Conservation (phyloP, 169 alveolate genomes). For the Toxoplasma gondii region DNA sequence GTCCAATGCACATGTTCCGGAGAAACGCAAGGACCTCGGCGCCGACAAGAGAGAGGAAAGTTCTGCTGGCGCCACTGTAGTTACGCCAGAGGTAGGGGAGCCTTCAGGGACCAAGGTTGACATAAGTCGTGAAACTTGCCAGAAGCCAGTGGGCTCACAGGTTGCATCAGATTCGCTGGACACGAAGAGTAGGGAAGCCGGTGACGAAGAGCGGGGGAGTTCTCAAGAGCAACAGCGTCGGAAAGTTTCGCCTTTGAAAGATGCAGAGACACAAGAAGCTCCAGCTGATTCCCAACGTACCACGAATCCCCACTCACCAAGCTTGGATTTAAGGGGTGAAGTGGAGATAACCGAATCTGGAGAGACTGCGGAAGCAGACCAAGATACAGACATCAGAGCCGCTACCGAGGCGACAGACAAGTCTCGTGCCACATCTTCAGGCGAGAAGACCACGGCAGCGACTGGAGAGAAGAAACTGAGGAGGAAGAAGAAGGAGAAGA, state of each 20-base stretch:
- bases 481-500: conserved; percentile 34
- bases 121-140: too few relatives aligned
- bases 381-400: neutral
- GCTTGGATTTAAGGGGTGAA: neutral
- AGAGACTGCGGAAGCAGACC: neutral
- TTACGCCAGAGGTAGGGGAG: too few relatives aligned
- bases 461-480: conserved; percentile 3
- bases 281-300: neutral
- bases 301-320: neutral
- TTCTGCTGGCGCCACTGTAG: too few relatives aligned
- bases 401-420: neutral
- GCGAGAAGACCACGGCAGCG: neutral
- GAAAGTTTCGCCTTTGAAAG: neutral
- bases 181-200: too few relatives aligned
- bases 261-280: neutral
- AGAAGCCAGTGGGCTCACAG: too few relatives aligned
- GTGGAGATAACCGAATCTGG: neutral
- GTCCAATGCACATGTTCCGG: too few relatives aligned
- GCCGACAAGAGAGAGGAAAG: too few relatives aligned
- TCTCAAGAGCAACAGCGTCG: neutral
- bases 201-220: too few relatives aligned
- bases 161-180: too few relatives aligned
- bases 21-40: too few relatives aligned
- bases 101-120: too few relatives aligned
- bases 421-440: neutral